These are phyloP conservation scores for Solanum pennellii DNA, from an alignment of 257 asterid genomes.

Conservation along the genomic window DNA sequence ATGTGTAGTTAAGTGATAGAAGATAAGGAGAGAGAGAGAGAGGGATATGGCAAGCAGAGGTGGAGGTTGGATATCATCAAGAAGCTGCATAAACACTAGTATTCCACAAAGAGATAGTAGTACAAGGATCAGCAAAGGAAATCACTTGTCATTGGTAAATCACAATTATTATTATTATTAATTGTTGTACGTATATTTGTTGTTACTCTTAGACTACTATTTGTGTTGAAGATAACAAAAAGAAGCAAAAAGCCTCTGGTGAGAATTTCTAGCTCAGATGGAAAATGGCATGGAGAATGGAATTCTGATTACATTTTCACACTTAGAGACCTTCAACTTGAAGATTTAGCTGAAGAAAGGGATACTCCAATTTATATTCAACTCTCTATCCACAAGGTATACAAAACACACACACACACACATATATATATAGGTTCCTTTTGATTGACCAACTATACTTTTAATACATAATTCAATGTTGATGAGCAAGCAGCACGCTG, in stretches of 20 bases:
- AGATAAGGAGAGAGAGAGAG: neutral
- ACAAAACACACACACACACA: neutral
- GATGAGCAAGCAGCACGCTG: constrained; percentile 52
- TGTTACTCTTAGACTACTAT: no score
- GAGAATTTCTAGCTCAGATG: constrained; percentile 58
- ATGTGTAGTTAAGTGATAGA: neutral
- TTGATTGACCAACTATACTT: no score
- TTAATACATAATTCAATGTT: neutral
- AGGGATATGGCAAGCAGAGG: constrained; percentile 8
- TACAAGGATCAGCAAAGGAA: neutral
- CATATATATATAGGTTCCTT: no score
- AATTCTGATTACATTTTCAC: constrained; percentile 38
- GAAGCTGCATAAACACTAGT: constrained; percentile 1
- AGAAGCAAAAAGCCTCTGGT: constrained; percentile 38
- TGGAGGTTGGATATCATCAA: constrained; percentile 11
- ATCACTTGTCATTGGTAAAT: constrained; percentile 19
- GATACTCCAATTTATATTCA: constrained; percentile 32
- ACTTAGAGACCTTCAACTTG: constrained; percentile 42
- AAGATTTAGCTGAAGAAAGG: constrained; percentile 33
- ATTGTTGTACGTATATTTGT: neutral
- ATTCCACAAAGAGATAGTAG: neutral
- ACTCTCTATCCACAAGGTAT: constrained; percentile 53
- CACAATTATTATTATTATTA: neutral
- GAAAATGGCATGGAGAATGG: constrained; percentile 71
- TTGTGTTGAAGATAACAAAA: constrained; percentile 19